Percentiles rank a stretch among this genome's conserved stretches.
Evolutionary conservation across 768 basidiomycete species (phyloP).

Genomic region (Mrakia gelida): DNA sequence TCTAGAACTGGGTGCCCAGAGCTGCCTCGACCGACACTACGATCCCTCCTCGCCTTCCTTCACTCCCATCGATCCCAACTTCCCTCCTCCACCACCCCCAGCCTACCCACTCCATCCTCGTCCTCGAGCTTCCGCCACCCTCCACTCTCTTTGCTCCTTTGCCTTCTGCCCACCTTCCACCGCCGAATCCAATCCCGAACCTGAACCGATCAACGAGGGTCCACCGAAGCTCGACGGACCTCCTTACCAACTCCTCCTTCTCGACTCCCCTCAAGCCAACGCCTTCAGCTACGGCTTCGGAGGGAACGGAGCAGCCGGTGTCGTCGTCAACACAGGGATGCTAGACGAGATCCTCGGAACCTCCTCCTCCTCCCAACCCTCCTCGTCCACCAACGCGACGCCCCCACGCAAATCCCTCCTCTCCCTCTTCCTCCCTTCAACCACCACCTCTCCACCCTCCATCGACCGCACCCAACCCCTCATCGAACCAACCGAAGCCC

Average conservation of each 20-base stretch:
- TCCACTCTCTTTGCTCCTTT: slow-evolving; percentile 50
- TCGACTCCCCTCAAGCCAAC: slow-evolving; percentile 77
- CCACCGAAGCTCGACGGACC: slow-evolving; percentile 57
- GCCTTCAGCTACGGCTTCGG: slow-evolving; percentile 92
- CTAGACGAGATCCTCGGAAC: slow-evolving; percentile 79
- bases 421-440: slow-evolving; percentile 7
- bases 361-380: not conserved
- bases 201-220: not conserved
- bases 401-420: slow-evolving; percentile 13
- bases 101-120: slow-evolving; percentile 71
- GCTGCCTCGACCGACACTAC: not conserved
- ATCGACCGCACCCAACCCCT: not conserved
- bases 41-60: not conserved
- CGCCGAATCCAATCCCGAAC: slow-evolving; percentile 9
- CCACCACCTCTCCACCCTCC: not conserved
- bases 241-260: slow-evolving; percentile 83
- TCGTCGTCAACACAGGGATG: slow-evolving; percentile 93
- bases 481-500: slow-evolving; percentile 55
- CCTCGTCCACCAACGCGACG: slow-evolving; percentile 39
- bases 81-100: slow-evolving; percentile 24
- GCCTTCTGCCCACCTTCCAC: slow-evolving; percentile 37
- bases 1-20: slow-evolving; percentile 57
- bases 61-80: slow-evolving; percentile 44
- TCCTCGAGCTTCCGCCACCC: slow-evolving; percentile 64
- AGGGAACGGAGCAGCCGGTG: slow-evolving; percentile 82